Conservation (phyloP, 192 early-diverging fungal species). For the Coemansia sp. region DNA sequence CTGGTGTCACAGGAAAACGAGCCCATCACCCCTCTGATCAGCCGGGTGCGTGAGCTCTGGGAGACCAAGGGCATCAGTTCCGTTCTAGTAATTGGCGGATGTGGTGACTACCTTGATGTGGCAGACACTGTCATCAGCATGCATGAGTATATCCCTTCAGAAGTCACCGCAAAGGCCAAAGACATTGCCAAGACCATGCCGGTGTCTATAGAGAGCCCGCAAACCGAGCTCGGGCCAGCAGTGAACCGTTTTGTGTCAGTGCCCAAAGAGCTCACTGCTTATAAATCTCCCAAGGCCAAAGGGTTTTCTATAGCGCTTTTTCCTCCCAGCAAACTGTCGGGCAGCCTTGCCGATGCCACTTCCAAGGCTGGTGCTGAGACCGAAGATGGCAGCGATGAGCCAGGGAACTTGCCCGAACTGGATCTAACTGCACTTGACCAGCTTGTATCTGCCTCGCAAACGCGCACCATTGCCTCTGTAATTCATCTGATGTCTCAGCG, state of each 20-base stretch:
- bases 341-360: neutral
- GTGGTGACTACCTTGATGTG: slow-evolving; percentile 58
- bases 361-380: neutral
- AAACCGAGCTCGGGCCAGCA: slow-evolving; percentile 17
- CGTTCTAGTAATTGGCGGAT: slow-evolving; percentile 57
- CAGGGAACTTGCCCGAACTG: slow-evolving; percentile 18
- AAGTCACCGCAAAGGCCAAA: slow-evolving; percentile 38
- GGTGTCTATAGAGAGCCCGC: slow-evolving; percentile 8
- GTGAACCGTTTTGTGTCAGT: slow-evolving; percentile 13
- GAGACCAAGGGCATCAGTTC: slow-evolving; percentile 38
- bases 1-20: slow-evolving; percentile 51
- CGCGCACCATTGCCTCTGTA: slow-evolving; percentile 49
- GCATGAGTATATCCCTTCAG: slow-evolving; percentile 45
- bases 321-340: slow-evolving; percentile 1
- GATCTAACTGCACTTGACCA: slow-evolving; percentile 58
- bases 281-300: slow-evolving; percentile 37
- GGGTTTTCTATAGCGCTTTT: slow-evolving; percentile 37
- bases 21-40: slow-evolving; percentile 60
- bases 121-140: slow-evolving; percentile 56
- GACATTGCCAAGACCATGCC: slow-evolving; percentile 42
- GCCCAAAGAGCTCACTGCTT: slow-evolving; percentile 14
- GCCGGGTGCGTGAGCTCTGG: slow-evolving; percentile 48
- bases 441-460: slow-evolving; percentile 53
- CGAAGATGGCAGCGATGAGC: neutral
- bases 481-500: slow-evolving; percentile 16